Percentiles rank a stretch among this genome's conserved stretches.
Conservation (phyloP, 2,329 filamentous ascomycete species). For the Microdochium nivale region DNA sequence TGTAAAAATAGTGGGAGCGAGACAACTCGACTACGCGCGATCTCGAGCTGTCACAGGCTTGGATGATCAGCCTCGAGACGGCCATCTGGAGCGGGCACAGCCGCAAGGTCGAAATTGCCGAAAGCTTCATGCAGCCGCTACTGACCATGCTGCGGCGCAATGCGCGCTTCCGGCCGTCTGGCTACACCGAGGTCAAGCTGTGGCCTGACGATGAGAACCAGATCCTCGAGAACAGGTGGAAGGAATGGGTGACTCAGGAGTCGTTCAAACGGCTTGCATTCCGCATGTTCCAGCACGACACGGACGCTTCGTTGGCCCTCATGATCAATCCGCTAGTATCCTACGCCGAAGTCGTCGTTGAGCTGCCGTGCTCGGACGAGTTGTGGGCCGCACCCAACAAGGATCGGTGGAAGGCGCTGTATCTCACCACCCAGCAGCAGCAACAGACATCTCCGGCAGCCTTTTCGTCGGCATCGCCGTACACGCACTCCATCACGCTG, state of each 20-base stretch:
- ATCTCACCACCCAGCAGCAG: not conserved
- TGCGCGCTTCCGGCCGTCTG: slow-evolving; percentile 18
- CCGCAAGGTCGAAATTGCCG: slow-evolving; percentile 29
- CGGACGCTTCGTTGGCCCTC: slow-evolving; percentile 18
- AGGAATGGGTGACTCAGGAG: slow-evolving; percentile 18
- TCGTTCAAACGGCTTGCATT: slow-evolving; percentile 21
- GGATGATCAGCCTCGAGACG: slow-evolving; percentile 22
- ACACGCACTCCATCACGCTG: slow-evolving; percentile 1
- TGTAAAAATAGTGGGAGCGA: slow-evolving; percentile 17
- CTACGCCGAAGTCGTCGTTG: slow-evolving; percentile 19
- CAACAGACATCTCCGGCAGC: not conserved
- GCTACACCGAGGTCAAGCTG: slow-evolving; percentile 7
- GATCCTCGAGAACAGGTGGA: slow-evolving; percentile 13
- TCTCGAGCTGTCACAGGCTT: slow-evolving; percentile 22
- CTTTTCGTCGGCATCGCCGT: not conserved
- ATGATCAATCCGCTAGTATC: slow-evolving; percentile 19
- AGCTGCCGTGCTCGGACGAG: slow-evolving; percentile 12
- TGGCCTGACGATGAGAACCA: slow-evolving; percentile 1
- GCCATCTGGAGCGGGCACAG: slow-evolving; percentile 26
- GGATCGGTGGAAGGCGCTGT: slow-evolving; percentile 15
- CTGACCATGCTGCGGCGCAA: slow-evolving; percentile 26
- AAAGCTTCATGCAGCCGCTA: slow-evolving; percentile 24
- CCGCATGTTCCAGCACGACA: slow-evolving; percentile 18
- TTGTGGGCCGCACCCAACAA: slow-evolving; percentile 15
- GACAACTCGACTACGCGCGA: slow-evolving; percentile 22